Base-by-base conservation (phyloP, 2,329 filamentous ascomycete genomes). In the Ascochyta koolunga region DNA sequence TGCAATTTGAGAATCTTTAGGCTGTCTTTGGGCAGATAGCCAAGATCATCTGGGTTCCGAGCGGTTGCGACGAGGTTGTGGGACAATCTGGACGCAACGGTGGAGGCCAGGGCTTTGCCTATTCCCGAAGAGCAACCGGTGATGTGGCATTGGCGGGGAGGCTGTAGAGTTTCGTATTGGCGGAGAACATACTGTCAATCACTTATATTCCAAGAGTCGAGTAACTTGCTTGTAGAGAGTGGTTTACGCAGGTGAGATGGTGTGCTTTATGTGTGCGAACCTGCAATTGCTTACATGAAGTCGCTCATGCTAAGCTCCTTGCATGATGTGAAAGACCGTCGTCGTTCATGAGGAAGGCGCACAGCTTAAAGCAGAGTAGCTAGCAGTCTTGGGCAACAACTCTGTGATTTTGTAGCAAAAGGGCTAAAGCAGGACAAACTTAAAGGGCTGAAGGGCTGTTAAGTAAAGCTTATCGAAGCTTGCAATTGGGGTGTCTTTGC, bases 101-200 rank as follows among this genome's bases (percentile, higher is more conserved):
- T 65, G 18, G 61, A 63, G 11, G 76, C 76, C 18, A 82, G 64
- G 1, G 69, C 70, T 27, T 68, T 68, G 36, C 80, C 80, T 7
- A 83, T 79, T 11, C 81, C 80, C 0, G 74, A 77, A 0, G 81
- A 82, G 60, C 78, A 82, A 15, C 81, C 80, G 31, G 80, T 68
- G 40, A 66, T 13, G 27, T 43, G 18, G 46, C 38, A 18, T 51
- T 21, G 7, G 37, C 11, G 8, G 53, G 47, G 22, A 56, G 42
- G 8, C 27, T 27, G n/a, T 50, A 56, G 8, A 47, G 47, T 13
- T 47, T 47, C 2, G 53, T 40, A 24, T 56, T 56, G 32, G 47
- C 42, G 19, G 47, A 19, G 21, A 56, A 56, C 47, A 56, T 56
- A 1, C 21, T 25, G 16, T 31, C 15, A 6, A 31, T 11, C 24